Base-by-base conservation (phyloP, 805 yeast species). In the Saccharomyces cerevisiae region DNA sequence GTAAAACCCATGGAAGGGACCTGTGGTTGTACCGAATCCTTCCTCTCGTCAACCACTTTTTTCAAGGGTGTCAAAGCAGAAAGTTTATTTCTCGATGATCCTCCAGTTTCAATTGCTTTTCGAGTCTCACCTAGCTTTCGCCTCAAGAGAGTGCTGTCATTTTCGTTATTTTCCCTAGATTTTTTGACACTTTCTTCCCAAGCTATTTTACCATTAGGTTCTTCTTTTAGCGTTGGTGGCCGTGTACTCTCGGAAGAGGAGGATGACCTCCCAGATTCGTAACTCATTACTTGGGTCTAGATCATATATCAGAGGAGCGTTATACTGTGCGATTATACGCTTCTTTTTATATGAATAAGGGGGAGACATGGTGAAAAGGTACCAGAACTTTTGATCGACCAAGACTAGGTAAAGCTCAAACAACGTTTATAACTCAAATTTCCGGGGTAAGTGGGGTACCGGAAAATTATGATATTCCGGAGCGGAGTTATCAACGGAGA, bases 1-100 rank as follows among this genome's bases (percentile, higher is more conserved):
- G 61, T 59, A 30, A 26, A 48, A 4, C 56, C 57, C 48, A 51
- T 53, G 3, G 54, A 47, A 14, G 47, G 51, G 9, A 14, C 4
- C 36, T 14, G 36, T 5, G 17, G 36, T 31, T 31, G n/a, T 6
- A 13, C 17, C 4, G 36, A 31, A 13, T 13, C 6, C 17, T 14
- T 14, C 36, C 6, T 14, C 17, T 31, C 36, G 6, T 1, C 36
- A 14, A 8, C 4, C 5, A 3, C 36, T 14, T 31, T 31, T 31
- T 13, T 31, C 36, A 31, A 13, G 2, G 36, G 36, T 31, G 36
- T 56, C 29, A 53, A 47, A 24, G 58, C 57, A 17, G 58, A 46
- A 30, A 56, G 48, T 4, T 26, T 47, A 30, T 30, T 48, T 28
- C 51, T 46, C 22, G 57, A 46, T 31, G 6, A 6, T 31, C 36